Base-by-base conservation (phyloP, 2,329 filamentous ascomycete species). In the Podosphaera xanthii region DNA sequence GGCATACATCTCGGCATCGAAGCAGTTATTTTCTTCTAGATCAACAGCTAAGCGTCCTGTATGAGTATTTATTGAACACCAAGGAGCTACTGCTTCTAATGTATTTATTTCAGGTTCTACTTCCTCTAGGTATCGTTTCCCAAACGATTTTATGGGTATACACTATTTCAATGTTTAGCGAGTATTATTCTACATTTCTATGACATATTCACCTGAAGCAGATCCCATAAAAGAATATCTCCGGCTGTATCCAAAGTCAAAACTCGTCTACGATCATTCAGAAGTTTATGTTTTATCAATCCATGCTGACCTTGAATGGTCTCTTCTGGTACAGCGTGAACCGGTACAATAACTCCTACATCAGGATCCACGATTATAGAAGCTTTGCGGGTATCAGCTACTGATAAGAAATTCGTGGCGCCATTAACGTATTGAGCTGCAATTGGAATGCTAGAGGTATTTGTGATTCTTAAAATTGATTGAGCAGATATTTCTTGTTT, bases 1-100 rank as follows among this genome's bases (percentile, higher is more conserved):
- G 0, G 89, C 91, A 69, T 98, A 98, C 71, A 95, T 86, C 68
- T 98, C 92, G 14, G 90, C 92, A 71, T 98, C 92, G 65, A 98
- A 98, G 69, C 90, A 96, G 65, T 94, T 94, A 67, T 92, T 94
- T 48, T 90, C 87, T 68, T 98, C 92, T 22, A 98, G 72, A 22
- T 94, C 84, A 2, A 96, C 91, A 1, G 89, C 91, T 59, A 98
- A 75, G 62, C 87, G 88, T 42, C 92, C 92, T 3, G 91, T 97
- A 65, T 91, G 84, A 30, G 91, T 90, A 67, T 98, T 89, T 58
- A 97, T 86, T 1, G 87, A 87, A 69, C 92, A 98, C 92, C 92
- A 98, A 59, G 94, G 91, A 3, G 91, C 86, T 46, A 97, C 87
- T 38, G 84, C 90, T 69, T 95, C 89, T 12, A 80, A 77, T 0